phyloP scores from a whole-genome alignment of 2,329 filamentous ascomycete genomes.

The Thelonectria rubi region DNA sequence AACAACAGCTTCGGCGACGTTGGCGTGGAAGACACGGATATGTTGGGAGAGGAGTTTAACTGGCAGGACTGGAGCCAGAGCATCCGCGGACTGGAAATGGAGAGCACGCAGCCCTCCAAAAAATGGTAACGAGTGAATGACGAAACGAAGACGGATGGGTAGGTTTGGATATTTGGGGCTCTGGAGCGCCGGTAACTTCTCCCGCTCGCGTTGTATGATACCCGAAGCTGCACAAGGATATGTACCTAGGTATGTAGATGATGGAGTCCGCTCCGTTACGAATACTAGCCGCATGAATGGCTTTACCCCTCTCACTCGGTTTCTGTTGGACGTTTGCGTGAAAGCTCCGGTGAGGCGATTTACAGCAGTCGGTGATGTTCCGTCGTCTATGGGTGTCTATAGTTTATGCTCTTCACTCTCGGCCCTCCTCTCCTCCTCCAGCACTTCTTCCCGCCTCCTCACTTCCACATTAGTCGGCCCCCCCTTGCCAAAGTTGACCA shows the following conservation, averaged over 20 bases:
- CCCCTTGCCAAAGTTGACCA: conserved; percentile 62
- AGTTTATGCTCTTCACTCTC: conserved; percentile 41
- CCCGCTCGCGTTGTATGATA: conserved; percentile 38
- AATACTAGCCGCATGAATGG: neutral
- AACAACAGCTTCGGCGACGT: conserved; percentile 43
- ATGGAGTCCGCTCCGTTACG: conserved; percentile 27
- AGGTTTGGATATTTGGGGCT: conserved; percentile 16
- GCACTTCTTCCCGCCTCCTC: conserved; percentile 57
- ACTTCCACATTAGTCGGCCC: conserved; percentile 65
- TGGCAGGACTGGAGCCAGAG: conserved; percentile 60
- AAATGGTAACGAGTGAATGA: conserved; percentile 29
- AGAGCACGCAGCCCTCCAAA: conserved; percentile 35
- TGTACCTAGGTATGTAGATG: conserved; percentile 20
- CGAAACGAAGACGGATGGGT: neutral
- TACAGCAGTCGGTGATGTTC: neutral
- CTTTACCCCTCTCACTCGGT: conserved; percentile 1
- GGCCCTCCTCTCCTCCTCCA: conserved; percentile 55
- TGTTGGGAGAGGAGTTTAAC: conserved; percentile 55
- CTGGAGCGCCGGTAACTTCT: neutral
- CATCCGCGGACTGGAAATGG: conserved; percentile 52
- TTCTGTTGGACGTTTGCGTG: neutral
- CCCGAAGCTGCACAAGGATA: conserved; percentile 30
- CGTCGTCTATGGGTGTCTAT: conserved; percentile 26
- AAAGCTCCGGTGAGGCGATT: neutral
- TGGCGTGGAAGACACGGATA: conserved; percentile 48